Evolutionary conservation across 495 filamentous ascomycete genomes (phyloP), one percentile per base, ranked within the genome.

Genomic region (Penicillium steckii): DNA sequence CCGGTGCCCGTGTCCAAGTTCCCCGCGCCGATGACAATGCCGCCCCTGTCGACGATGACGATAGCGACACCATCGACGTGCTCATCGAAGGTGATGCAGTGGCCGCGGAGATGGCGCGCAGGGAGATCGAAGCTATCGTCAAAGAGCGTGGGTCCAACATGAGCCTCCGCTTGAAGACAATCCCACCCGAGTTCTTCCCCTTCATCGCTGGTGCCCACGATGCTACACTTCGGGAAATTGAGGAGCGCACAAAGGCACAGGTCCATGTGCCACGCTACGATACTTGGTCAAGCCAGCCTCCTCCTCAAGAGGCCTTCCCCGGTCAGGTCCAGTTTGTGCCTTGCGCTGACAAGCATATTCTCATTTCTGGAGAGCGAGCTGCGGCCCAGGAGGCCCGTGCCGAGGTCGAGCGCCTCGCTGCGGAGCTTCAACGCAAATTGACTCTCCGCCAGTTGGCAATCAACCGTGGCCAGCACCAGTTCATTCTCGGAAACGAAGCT

Each of bases 151-250:
- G 86, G 15, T 86, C 90, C 15, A 90, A 84, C 59, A 85, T 93
- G 62, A 93, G 79, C 68, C 68, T 89, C 25, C 84, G 84, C 29
- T 66, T 98, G 53, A 86, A 84, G 67, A 80, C 86, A 13, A 86
- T 97, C 51, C 93, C 92, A 2, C 85, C 92, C 17, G 90, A 96
- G 65, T 95, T 89, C 66, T 99, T 91, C 71, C 95, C 93, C 12
- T 97, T 97, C 75, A 88, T 99, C 66, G 86, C 89, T 21, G 92
- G 92, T 21, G 82, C 88, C 12, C 82, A 92, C 62, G 88, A 90
- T 61, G 72, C 75, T 26, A 73, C 80, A 40, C 71, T 89, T 53
- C 78, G 81, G 33, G 79, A 80, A 30, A 77, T 96, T 30, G 89
- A 96, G 67, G 71, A 85, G 51, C 78, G 81, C 42, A 84, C 84